Base-by-base conservation (phyloP, 805 yeast genomes). In the Kluyveromyces dobzhanskii region DNA sequence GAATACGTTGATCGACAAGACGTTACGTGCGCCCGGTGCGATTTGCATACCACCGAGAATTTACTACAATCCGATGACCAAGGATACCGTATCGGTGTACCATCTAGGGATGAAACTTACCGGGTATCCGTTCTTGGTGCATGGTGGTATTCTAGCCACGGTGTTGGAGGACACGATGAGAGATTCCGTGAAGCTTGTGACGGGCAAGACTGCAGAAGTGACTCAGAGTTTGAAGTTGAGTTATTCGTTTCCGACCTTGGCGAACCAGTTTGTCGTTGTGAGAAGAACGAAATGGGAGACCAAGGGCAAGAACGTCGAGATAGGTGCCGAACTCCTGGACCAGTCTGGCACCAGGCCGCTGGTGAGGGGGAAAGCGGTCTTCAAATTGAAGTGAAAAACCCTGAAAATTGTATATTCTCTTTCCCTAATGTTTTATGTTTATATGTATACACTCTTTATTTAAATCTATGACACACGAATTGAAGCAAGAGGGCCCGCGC, bases 111-210 rank as follows among this genome's bases (percentile, higher is more conserved):
- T 80, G 53, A 73, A 72, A 44, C 59, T 87, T 16, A 78, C 90
- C 31, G 97, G 97, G 1, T 87, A 81, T 55, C 97, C 96, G 2
- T 80, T 85, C 49, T 62, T 88, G 14, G 72, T 85, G 3, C 97
- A 87, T 55, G 97, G 97, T 3, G 97, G 97, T 0, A 74, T 88
- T 21, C 56, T 87, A 23, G 94, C 88, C 7, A 79, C 94, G 0
- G 64, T 87, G 1, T 62, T 86, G 39, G 92, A 85, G 52, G 95
- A 87, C 48, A 70, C 82, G 5, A 71, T 80, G 62, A 78, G 78
- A 46, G 69, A 79, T 38, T 65, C 70, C 41, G 75, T 65, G 11
- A 51, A 57, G 17, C 62, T 79, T 30, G 47, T 56, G 17, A 57
- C 54, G 39, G 66, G 40, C 38, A 48, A 44, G 26, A 54, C 45